A percentile compares a stretch with the other conserved stretches of the same genome.
Conservation (phyloP, 768 basidiomycete species). For the Calocybe gangraenosa region DNA sequence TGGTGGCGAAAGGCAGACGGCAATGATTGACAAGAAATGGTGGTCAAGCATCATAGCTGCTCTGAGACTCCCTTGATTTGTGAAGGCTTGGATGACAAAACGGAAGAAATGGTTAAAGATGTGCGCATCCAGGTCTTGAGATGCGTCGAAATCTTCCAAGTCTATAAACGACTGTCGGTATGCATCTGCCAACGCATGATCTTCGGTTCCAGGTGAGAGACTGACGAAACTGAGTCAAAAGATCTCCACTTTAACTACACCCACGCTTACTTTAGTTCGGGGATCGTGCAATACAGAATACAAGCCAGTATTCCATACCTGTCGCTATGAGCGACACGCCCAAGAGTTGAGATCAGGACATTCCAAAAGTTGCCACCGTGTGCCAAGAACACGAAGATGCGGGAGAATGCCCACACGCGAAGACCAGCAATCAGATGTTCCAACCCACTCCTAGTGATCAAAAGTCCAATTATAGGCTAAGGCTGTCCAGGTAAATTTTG, state of each 20-base stretch:
- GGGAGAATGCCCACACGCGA: conserved; percentile 6
- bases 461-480: not conserved
- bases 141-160: not conserved
- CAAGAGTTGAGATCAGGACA: conserved; percentile 8
- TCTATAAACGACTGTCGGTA: not conserved
- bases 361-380: conserved; percentile 6
- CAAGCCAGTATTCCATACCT: conserved; percentile 7
- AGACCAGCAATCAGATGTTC: not conserved
- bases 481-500: not conserved
- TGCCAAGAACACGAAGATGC: conserved; percentile 6
- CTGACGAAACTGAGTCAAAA: not conserved
- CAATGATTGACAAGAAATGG: conserved; percentile 5
- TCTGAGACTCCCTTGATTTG: conserved; percentile 4
- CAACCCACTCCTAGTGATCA: not conserved
- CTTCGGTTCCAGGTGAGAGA: conserved; percentile 3
- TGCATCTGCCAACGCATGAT: conserved; percentile 2
- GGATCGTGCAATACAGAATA: conserved; percentile 4
- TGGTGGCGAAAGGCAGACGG: conserved; percentile 5
- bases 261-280: conserved; percentile 2
- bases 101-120: conserved; percentile 5
- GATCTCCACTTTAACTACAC: not conserved
- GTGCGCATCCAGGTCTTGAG: not conserved
- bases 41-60: conserved; percentile 10
- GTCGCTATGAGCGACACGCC: conserved; percentile 7
- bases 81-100: conserved; percentile 8